Evolutionary conservation across 495 filamentous ascomycete species (phyloP).

Genomic region (Lasiosphaeria ovina): DNA sequence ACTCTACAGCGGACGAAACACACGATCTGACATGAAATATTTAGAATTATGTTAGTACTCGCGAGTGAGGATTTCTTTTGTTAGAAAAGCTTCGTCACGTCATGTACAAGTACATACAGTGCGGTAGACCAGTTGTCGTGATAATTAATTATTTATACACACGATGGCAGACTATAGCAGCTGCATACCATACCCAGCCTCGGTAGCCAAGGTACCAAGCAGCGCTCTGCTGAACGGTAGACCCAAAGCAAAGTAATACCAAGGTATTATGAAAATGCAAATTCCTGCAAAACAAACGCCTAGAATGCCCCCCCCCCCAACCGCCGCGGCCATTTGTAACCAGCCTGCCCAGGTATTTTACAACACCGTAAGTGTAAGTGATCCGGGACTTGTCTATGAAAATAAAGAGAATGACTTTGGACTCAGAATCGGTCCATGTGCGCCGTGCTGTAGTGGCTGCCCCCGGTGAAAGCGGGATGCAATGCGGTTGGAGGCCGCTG

Average conservation of each 20-base stretch:
- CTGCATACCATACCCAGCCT: not conserved
- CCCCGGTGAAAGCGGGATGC: constrained; percentile 44
- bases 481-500: constrained; percentile 51
- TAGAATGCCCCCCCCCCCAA: not conserved
- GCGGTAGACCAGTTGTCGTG: not conserved
- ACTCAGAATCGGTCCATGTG: constrained; percentile 37
- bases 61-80: no score
- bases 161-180: not conserved
- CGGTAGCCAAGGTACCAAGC: no score
- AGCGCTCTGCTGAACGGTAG: no score
- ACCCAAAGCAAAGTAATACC: no score
- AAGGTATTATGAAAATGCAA: not conserved
- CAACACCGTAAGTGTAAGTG: no score
- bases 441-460: constrained; percentile 48
- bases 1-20: no score
- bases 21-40: no score
- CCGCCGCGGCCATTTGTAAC: not conserved
- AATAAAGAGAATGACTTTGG: not conserved
- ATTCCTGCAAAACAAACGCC: not conserved
- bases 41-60: no score
- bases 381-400: no score
- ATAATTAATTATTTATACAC: not conserved
- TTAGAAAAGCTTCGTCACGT: no score
- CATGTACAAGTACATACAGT: not conserved
- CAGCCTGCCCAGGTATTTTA: not conserved